Evolutionary conservation across 208 protist species (phyloP).

Genomic region (Herpetomonas samuelpessoai): DNA sequence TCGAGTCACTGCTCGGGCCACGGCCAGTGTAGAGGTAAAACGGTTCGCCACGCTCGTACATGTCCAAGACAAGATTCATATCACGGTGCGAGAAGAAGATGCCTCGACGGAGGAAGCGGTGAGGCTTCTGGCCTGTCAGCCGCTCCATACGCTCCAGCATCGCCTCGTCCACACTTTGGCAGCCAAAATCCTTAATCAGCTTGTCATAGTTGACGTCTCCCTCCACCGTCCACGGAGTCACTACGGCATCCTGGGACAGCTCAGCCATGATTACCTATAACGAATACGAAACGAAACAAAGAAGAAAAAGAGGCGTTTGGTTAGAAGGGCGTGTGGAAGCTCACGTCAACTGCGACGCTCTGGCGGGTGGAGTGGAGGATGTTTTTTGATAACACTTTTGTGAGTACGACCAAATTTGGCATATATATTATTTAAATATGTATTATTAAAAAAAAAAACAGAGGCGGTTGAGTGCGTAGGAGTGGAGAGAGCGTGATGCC

Average conservation of each 20-base stretch:
- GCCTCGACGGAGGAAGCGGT: constrained; percentile 90
- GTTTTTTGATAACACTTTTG: no score
- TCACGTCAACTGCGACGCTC: no score
- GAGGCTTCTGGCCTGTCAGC: constrained; percentile 81
- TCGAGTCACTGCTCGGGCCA: constrained; percentile 96
- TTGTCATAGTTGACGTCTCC: constrained; percentile 94
- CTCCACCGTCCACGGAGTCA: constrained; percentile 93
- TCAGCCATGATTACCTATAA: no score
- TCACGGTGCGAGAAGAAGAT: constrained; percentile 99
- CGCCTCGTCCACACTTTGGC: constrained; percentile 71
- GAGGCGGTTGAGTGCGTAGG: no score
- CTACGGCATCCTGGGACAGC: constrained; percentile 60
- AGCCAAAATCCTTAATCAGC: constrained; percentile 92
- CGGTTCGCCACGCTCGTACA: constrained; percentile 94
- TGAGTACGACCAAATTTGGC: no score
- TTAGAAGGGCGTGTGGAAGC: no score
- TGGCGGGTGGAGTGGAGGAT: no score
- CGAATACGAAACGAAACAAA: no score
- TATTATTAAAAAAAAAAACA: no score
- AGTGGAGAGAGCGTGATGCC: no score
- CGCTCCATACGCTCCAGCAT: constrained; percentile 88
- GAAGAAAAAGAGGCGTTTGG: no score
- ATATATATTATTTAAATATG: no score
- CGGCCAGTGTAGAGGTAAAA: constrained; percentile 99
- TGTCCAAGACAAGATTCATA: constrained; percentile 96